Percentiles rank a stretch among this genome's conserved stretches.
phyloP scores from a whole-genome alignment of 2,329 filamentous ascomycete species.

The Westerdykella aurantiaca region DNA sequence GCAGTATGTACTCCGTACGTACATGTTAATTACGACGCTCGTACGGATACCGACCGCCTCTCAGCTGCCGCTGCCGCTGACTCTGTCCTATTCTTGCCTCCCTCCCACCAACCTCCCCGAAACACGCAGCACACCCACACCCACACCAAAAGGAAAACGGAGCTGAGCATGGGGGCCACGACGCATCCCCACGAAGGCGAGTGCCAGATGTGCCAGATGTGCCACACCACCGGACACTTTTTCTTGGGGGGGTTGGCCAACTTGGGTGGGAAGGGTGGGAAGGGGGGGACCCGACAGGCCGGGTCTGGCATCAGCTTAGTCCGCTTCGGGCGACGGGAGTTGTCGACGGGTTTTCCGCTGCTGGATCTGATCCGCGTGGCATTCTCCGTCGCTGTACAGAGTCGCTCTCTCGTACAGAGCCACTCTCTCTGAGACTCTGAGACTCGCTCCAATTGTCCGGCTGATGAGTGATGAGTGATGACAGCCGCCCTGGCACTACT shows the following conservation, averaged over 20 bases:
- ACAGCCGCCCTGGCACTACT: constrained; percentile 9
- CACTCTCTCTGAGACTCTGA: not conserved
- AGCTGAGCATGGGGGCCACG: constrained; percentile 22
- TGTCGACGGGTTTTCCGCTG: constrained; percentile 15
- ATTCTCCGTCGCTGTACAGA: not conserved
- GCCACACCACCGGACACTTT: constrained; percentile 33
- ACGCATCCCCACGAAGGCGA: constrained; percentile 24
- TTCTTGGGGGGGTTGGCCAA: no score
- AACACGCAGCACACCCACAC: constrained; percentile 11
- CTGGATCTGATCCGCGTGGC: not conserved
- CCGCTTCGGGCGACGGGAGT: constrained; percentile 17
- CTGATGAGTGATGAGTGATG: not conserved
- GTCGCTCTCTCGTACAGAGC: constrained; percentile 12
- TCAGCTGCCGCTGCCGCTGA: not conserved
- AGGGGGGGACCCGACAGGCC: constrained; percentile 22
- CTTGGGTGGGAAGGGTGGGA: no score
- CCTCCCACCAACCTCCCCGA: not conserved
- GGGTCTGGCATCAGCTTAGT: constrained; percentile 24
- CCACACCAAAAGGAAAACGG: constrained; percentile 12
- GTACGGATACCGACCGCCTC: not conserved
- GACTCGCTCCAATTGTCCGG: no score
- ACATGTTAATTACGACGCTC: not conserved
- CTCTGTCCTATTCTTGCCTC: not conserved
- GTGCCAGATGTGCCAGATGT: constrained; percentile 29
- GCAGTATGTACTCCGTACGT: no score